phyloP scores from a whole-genome alignment of 1,284 basidiomycete genomes.

The Tylopilus orsonianus region DNA sequence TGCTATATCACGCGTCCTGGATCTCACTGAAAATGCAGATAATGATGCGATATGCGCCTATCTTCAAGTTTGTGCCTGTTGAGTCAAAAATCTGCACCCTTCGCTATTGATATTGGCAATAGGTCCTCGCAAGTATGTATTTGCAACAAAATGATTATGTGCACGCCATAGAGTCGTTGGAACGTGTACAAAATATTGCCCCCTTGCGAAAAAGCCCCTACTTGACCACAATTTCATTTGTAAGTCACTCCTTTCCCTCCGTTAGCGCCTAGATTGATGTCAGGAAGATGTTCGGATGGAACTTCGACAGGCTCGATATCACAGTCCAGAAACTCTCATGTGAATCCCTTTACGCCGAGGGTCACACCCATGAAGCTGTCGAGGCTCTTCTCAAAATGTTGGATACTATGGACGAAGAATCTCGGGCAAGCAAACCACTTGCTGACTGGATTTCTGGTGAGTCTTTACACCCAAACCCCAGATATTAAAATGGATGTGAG shows the following conservation, averaged over 20 bases:
- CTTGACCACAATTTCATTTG: slow-evolving; percentile 1
- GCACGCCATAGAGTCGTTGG: not conserved
- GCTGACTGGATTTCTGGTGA: too few species aligned
- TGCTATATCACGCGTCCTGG: not conserved
- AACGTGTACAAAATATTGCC: not conserved
- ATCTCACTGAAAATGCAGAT: not conserved
- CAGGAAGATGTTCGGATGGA: not conserved
- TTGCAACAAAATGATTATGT: not conserved
- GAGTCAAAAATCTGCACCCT: not conserved
- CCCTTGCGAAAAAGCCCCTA: not conserved
- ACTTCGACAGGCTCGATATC: not conserved
- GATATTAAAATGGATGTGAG: too few species aligned
- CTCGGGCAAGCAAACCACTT: too few species aligned
- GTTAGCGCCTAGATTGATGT: not conserved
- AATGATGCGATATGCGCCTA: not conserved
- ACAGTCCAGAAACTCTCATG: not conserved
- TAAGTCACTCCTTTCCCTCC: not conserved
- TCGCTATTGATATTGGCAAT: not conserved
- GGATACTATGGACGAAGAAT: too few species aligned
- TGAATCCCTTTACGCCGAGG: too few species aligned
- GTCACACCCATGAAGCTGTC: too few species aligned
- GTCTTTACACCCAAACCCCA: too few species aligned
- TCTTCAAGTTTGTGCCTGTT: not conserved
- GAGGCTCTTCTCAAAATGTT: too few species aligned
- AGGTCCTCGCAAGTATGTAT: too few species aligned